Base-by-base conservation (phyloP, 352 stramenopile species). In the Phytopythium vexans region DNA sequence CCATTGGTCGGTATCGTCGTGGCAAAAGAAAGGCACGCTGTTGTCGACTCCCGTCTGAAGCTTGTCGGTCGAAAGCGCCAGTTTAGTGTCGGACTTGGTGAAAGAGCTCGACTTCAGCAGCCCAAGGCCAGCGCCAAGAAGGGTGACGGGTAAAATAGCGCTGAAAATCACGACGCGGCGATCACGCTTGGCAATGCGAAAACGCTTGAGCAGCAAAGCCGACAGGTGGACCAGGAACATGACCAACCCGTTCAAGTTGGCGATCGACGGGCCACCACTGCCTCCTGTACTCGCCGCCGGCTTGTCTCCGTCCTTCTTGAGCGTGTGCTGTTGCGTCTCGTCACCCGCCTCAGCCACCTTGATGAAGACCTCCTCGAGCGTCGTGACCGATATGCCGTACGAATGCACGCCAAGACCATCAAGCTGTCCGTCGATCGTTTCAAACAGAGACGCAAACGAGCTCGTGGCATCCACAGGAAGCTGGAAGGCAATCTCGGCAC, bases 311-410 rank as follows among this genome's bases (percentile, higher is more conserved):
- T 62, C 54, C 54, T 77, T 81, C 45, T 49, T 61, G n/a, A 85
- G 64, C 12, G 70, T 89, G 57, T 83, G 74, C 15, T 85, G 69
- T n/a, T 86, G 62, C 10, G 72, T 56, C 21, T 77, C 70, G 39
- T 77, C 72, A 36, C 54, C 62, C 10, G 62, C 62, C 45, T 92
- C 82, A 0, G 86, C 86, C 6, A 96, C 83, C 52, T 94, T 96
- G 64, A 96, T 88, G 65, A 96, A 96, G 8, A 96, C 88, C 63
- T 96, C 84, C 49, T 96, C 88, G 31, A 96, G 52, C 8, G 86
- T 94, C 14, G 88, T 96, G 27, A 99, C 96, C 36, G 90, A 97
- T 40, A 93, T 84, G 47, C 77, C 79, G 49, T 88, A 93, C 8
- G 74, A 88, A 9, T 79, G 56, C 33, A 86, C 43, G 1, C 62